A percentile compares a stretch with the other conserved stretches of the same genome.
Conservation (phyloP, 306 rosid genomes). For the Oxytropis ochrocephala region DNA sequence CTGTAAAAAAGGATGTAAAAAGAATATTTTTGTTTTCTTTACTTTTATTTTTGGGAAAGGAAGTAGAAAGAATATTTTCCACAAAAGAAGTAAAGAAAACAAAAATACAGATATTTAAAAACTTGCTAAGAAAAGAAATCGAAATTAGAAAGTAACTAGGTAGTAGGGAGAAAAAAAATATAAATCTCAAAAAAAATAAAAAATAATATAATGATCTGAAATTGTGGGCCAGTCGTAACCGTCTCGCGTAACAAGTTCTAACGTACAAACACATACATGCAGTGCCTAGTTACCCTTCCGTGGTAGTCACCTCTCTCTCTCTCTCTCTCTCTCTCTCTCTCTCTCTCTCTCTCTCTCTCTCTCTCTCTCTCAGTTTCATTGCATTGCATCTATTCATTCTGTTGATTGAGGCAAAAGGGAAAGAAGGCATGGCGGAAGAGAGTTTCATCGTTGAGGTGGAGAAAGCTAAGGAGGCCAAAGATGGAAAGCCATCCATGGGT, state of each 20-base stretch:
- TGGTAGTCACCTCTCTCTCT: neutral
- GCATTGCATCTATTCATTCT: neutral
- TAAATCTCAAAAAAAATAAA: neutral
- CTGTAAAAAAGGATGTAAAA: too few species aligned
- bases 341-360: neutral
- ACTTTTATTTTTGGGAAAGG: too few species aligned
- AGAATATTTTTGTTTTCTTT: too few species aligned
- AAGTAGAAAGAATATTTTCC: too few species aligned
- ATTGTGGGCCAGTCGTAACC: constrained; percentile 1
- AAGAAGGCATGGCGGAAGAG: constrained; percentile 33
- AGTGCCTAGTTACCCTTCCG: neutral
- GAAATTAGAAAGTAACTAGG: neutral
- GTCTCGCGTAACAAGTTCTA: neutral
- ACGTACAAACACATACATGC: neutral
- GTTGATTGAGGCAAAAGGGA: neutral
- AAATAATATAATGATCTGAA: constrained; percentile 16
- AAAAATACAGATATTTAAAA: too few species aligned
- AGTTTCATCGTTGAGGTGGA: constrained; percentile 55
- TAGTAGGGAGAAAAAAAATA: neutral
- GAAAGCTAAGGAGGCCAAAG: constrained; percentile 45
- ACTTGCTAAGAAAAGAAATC: neutral
- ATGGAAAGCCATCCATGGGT: constrained; percentile 58
- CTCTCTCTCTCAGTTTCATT: neutral
- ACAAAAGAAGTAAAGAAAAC: too few species aligned
- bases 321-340: neutral